Conservation (phyloP, 352 stramenopile genomes). For the Aphanomyces invadans region DNA sequence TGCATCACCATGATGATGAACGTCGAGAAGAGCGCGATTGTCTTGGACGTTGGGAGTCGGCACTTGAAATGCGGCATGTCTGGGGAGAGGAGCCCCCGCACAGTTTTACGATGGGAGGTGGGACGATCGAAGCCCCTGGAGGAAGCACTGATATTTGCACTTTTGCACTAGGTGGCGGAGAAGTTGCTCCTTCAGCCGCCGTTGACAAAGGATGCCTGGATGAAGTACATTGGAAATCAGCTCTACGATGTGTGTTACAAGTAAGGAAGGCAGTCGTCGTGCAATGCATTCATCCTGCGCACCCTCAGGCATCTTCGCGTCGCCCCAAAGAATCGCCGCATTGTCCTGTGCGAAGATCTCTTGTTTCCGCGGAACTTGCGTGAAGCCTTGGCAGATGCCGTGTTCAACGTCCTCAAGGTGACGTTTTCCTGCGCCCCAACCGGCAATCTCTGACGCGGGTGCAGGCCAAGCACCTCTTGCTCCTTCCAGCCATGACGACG, state of each 20-base stretch:
- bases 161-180: constrained; percentile 39
- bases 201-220: constrained; percentile 34
- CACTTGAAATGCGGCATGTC: constrained; percentile 66
- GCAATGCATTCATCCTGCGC: constrained; percentile 27
- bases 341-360: constrained; percentile 77
- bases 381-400: constrained; percentile 48
- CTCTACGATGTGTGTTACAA: constrained; percentile 62
- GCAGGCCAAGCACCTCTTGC: constrained; percentile 20
- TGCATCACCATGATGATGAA: constrained; percentile 15
- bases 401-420: constrained; percentile 62
- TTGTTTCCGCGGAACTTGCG: constrained; percentile 50
- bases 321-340: constrained; percentile 58
- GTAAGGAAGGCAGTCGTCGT: constrained; percentile 33
- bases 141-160: background rate
- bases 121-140: constrained; percentile 35
- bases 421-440: background rate
- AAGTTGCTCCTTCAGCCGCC: constrained; percentile 34
- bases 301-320: constrained; percentile 42
- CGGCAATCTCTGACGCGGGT: too few species aligned
- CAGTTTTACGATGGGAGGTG: constrained; percentile 65
- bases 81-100: constrained; percentile 62
- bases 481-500: constrained; percentile 56
- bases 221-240: constrained; percentile 43
- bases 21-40: constrained; percentile 37
- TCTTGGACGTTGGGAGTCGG: constrained; percentile 65